Percentiles rank a stretch among this genome's conserved stretches.
Conservation (phyloP, 1,284 basidiomycete genomes). For the Cystobasidiaceae sp. region DNA sequence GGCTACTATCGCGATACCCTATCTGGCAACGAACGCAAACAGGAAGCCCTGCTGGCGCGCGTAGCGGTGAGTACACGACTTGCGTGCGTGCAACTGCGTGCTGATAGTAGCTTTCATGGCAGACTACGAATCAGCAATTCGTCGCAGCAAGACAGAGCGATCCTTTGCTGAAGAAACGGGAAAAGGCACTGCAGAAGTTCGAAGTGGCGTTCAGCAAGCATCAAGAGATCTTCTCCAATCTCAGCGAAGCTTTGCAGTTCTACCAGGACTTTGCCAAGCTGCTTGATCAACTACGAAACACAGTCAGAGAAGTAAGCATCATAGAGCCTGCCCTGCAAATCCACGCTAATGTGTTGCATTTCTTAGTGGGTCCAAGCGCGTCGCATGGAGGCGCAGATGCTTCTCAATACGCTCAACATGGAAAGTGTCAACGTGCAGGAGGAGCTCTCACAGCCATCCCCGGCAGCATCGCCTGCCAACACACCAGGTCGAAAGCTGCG, state of each 20-base stretch:
- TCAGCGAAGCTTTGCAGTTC: constrained; percentile 87
- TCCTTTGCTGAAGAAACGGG: constrained; percentile 70
- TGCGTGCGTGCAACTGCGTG: background rate
- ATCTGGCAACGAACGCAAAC: constrained; percentile 57
- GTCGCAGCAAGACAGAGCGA: constrained; percentile 73
- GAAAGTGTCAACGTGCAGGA: constrained; percentile 13
- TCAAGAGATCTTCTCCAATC: constrained; percentile 73
- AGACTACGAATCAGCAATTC: constrained; percentile 73
- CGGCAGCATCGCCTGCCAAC: background rate
- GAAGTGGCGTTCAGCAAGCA: constrained; percentile 85
- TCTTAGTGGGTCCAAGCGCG: constrained; percentile 28
- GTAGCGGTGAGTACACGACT: constrained; percentile 57
- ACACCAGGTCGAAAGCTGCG: constrained; percentile 1
- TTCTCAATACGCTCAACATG: constrained; percentile 17
- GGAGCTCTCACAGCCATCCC: background rate
- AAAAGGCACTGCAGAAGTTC: constrained; percentile 76
- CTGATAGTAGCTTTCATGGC: no score
- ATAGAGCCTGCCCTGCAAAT: background rate
- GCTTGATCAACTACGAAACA: constrained; percentile 65
- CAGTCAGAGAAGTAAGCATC: constrained; percentile 54
- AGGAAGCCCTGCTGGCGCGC: constrained; percentile 60
- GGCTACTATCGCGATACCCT: constrained; percentile 66
- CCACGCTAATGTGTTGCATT: no score
- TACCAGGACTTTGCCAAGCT: constrained; percentile 73
- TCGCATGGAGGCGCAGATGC: constrained; percentile 18